Evolutionary conservation across 129 eudicot genomes (phyloP), one percentile per base, ranked within the genome.

Genomic region (Flaveria bidentis): DNA sequence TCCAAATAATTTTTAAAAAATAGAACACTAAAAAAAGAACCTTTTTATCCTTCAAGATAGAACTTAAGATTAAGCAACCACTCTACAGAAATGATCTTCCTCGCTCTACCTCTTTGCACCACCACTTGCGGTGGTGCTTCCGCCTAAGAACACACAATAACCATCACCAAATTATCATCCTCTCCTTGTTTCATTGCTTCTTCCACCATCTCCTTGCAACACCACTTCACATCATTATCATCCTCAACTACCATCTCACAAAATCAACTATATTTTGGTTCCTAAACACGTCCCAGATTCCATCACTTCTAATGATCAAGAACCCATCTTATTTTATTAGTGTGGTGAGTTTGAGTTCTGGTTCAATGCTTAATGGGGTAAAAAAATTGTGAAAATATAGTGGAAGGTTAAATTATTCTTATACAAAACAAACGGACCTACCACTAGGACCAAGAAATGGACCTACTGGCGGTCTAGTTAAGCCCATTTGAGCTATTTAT

Each of bases 261-360:
- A 91, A 91, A 47, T 91, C 97, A 8, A 94, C 93, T 13, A 96
- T 97, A 20, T 94, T 91, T 81, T 94, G 99, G 88, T 81, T 91
- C 76, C 88, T 84, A 56, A 94, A 91, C 17, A 94, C 88, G 17
- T 94, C 99, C 99, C 99, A 94, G 10, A 94, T 83, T 26, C 99
- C 99, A 58, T 94, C 99, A 53, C 97, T 86, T 20, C 90, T 97
- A 1, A 94, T 91, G 50, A 94, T 83, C 82, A 94, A 75, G 76
- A 94, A 94, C 78, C 89, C 99, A n/a, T 94, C 99, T 73, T 94
- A 93, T 69, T 86, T 89, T 1, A 89, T 87, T 56, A 94, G 80
- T 14, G 93, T 91, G 41, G 80, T 51, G 28, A 91, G 74, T 76
- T 91, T 94, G 51, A 94, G 92, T 75, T 94, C 98, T 13, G 98